These are phyloP conservation scores for Hypoxylon sp. DNA, from an alignment of 2,329 filamentous ascomycete species.

Conservation along the genomic window DNA sequence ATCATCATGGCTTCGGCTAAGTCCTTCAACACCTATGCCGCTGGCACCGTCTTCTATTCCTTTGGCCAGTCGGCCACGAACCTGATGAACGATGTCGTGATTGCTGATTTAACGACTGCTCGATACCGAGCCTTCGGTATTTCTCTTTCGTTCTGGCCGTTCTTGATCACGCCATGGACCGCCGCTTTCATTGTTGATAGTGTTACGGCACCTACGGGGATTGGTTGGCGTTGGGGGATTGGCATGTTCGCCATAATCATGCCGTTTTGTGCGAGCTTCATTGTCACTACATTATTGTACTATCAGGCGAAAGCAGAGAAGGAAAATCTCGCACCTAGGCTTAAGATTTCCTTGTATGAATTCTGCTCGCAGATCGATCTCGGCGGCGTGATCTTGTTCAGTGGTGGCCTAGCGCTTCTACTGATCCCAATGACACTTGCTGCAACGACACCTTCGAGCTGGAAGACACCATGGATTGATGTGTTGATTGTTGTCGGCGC, in stretches of 20 bases:
- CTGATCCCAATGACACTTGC: constrained; percentile 65
- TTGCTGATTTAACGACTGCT: constrained; percentile 71
- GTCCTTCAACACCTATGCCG: constrained; percentile 66
- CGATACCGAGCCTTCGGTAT: constrained; percentile 67
- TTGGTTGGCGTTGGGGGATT: constrained; percentile 71
- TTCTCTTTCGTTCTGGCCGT: constrained; percentile 63
- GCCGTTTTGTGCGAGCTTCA: constrained; percentile 64
- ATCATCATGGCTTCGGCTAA: constrained; percentile 70
- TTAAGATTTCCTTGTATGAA: constrained; percentile 50
- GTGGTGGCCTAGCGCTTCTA: constrained; percentile 63
- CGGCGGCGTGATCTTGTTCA: constrained; percentile 63
- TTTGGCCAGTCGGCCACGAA: constrained; percentile 72
- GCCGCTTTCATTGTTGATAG: constrained; percentile 64
- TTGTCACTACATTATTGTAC: constrained; percentile 64
- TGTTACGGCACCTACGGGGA: constrained; percentile 56
- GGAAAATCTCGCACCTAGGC: constrained; percentile 57
- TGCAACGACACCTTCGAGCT: constrained; percentile 58
- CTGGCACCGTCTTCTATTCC: constrained; percentile 71
- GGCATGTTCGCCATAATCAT: constrained; percentile 70
- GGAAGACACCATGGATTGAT: constrained; percentile 63
- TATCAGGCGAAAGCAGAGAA: constrained; percentile 66
- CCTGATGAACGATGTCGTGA: constrained; percentile 74
- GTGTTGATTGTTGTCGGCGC: constrained; percentile 61
- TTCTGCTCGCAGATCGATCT: constrained; percentile 59
- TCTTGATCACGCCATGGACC: constrained; percentile 67